Base-by-base conservation (phyloP, 345 rosid species). In the Isatis tinctoria region DNA sequence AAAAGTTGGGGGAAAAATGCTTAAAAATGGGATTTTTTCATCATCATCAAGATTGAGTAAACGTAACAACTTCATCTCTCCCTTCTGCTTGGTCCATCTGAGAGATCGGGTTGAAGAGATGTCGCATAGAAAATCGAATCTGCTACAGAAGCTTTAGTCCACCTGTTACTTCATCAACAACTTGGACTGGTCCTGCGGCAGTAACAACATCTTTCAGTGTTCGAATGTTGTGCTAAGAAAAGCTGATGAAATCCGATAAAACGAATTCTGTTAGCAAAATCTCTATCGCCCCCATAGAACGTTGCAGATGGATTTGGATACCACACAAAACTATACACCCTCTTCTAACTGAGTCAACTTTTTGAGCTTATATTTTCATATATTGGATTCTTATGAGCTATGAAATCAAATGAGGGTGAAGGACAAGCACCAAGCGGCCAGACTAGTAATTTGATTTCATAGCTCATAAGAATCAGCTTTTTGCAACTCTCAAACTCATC, bases 121-220 rank as follows among this genome's bases (percentile, higher is more conserved):
- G 48, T 65, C 47, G 41, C 56, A 28, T 17, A 1, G 5, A 60
- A 48, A 37, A 24, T 16, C 3, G 14, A 69, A 75, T 60, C 51
- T 57, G 14, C 79, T 85, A 92, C 65, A 95, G 78, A 61, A 95
- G 98, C 84, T 86, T 95, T 66, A 95, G 79, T 57, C 88, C 97
- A 61, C 99, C 99, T 6, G 99, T 92, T 40, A 95, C 97, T 35
- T 90, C 92, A 67, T 95, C 97, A 3, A 95, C 94, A 73, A 92
- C 84, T 69, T 86, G 90, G 22, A 95, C 85, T 35, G 99, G 98
- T 81, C 99, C 98, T 94, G 84, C 65, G 64, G 61, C 52, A 41
- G 56, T 53, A 60, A 61, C 18, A 59, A 60, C 14, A 72, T 4
- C 49, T 73, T 35, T 11, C 40, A 35, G 62, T 22, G 17, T 70